Evolutionary conservation across 352 stramenopile species (phyloP), one percentile per base, ranked within the genome.

Genomic region (Thalassiosira mediterranea): DNA sequence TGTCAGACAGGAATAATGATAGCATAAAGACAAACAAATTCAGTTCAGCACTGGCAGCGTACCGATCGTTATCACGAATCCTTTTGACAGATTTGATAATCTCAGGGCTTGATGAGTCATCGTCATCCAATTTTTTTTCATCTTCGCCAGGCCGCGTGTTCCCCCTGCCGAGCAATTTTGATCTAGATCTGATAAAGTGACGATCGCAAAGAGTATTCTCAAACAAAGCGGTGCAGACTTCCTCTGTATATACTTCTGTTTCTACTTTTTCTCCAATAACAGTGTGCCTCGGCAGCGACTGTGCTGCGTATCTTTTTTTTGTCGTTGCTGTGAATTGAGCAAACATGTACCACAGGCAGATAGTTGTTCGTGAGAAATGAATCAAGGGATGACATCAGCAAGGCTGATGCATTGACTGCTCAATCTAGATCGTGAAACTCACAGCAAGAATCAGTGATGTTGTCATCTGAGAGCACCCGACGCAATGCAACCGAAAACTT

Each of bases 171-270:
- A 83, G 47, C 31, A 83, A 49, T 42, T 72, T 54, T 13, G 44
- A 32, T 66, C 74, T 62, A 21, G 34, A 11, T 53, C 74, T 75
- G 46, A 78, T 59, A n/a, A 83, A 75, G 21, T 17, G 8, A 40
- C 61, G 44, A 57, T 83, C 63, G 23, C 67, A 78, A 1, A 83
- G 68, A 26, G 78, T 51, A 46, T 69, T 70, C 23, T 79, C 29
- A 65, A 83, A 76, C 10, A 83, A 40, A 19, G 51, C n/a, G 28
- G 10, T 66, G 21, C 58, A 48, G n/a, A 77, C 38, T 13, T 52
- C 34, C 3, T 37, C 21, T 19, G 34, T 13, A 42, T 13, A 42
- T 42, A 13, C 34, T 13, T 42, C 7, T 13, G 34, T 42, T 42
- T 42, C 25, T 52, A 31, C 56, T 15, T 51, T 56, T n/a, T 58